Evolutionary conservation across 805 yeast species (phyloP), one percentile per base, ranked within the genome.

Genomic region (Saccharomycopsis olivae): DNA sequence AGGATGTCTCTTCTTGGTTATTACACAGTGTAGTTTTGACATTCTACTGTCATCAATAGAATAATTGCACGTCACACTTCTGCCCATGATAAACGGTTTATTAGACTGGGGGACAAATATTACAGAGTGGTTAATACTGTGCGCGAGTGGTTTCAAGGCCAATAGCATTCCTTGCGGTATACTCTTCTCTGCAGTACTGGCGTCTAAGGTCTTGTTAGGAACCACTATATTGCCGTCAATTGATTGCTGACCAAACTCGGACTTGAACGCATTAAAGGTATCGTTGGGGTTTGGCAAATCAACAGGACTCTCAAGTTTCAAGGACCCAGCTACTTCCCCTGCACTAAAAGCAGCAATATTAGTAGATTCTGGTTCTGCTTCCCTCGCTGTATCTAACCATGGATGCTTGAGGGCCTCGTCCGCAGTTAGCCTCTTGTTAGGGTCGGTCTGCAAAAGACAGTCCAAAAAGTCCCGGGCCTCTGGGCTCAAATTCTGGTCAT

Each of bases 21-120:
- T 63, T 23, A 76, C 61, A 56, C 96, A 87, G 58, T 92, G 97
- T 1, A 78, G 66, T 48, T 86, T 83, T 2, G 96, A 88, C 51
- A 89, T 69, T 34, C 96, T 61, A 49, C 70, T 80, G 49, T 88
- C 96, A 24, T 70, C 62, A 14, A 84, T 71, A 32, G 64, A 64
- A 25, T 73, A 68, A 53, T 82, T 76, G 44, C 83, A 71, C 2
- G 67, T 71, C 16, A 67, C 72, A 17, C 72, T 69, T 27, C 97
- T 64, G 1, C 98, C 97, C 40, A 89, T 69, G 41, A 77, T 67
- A 54, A 75, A 78, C 6, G 76, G 74, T 35, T 73, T 75, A 15
- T 68, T 66, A 20, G 84, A 83, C 52, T 80, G 87, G 25, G 75
- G 69, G n/a, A 87, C 64, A 43, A 65, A 62, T 5, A 84, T 65